Percentiles rank a stretch among this genome's conserved stretches.
phyloP scores from a whole-genome alignment of 768 basidiomycete genomes.

The Melanogaster broomeanus region DNA sequence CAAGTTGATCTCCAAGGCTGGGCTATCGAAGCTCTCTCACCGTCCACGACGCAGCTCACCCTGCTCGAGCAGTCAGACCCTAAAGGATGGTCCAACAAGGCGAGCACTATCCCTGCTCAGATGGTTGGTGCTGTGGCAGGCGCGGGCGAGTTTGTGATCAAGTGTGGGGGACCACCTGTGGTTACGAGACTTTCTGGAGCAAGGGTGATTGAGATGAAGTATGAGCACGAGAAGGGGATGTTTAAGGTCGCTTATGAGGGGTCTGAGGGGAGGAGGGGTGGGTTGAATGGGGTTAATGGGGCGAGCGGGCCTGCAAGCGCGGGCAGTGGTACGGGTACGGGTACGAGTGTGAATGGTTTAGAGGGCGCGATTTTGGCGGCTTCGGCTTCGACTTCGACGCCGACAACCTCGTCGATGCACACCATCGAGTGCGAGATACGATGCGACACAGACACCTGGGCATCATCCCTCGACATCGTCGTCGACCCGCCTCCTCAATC shows the following conservation, averaged over 20 bases:
- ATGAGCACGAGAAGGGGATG: slow-evolving; percentile 82
- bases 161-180: slow-evolving; percentile 92
- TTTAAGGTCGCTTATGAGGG: slow-evolving; percentile 87
- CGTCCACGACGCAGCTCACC: slow-evolving; percentile 91
- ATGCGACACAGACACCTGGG: slow-evolving; percentile 92
- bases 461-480: slow-evolving; percentile 78
- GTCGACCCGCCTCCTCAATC: slow-evolving; percentile 90
- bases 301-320: slow-evolving; percentile 4
- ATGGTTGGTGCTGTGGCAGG: slow-evolving; percentile 91
- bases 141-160: slow-evolving; percentile 94
- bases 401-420: slow-evolving; percentile 34
- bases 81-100: slow-evolving; percentile 94
- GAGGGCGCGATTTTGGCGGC: slow-evolving; percentile 3
- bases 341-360: slow-evolving; percentile 25
- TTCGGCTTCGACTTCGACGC: not conserved
- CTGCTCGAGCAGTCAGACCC: slow-evolving; percentile 96
- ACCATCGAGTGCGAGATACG: slow-evolving; percentile 87
- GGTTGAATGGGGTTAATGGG: slow-evolving; percentile 21
- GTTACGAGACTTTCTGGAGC: slow-evolving; percentile 82
- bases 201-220: slow-evolving; percentile 69
- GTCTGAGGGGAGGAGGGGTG: slow-evolving; percentile 49
- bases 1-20: slow-evolving; percentile 99
- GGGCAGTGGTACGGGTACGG: not conserved
- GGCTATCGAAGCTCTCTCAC: slow-evolving; percentile 94
- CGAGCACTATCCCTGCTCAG: slow-evolving; percentile 84